Base-by-base conservation (phyloP, 2,329 filamentous ascomycete genomes). In the Cercospora sp. region DNA sequence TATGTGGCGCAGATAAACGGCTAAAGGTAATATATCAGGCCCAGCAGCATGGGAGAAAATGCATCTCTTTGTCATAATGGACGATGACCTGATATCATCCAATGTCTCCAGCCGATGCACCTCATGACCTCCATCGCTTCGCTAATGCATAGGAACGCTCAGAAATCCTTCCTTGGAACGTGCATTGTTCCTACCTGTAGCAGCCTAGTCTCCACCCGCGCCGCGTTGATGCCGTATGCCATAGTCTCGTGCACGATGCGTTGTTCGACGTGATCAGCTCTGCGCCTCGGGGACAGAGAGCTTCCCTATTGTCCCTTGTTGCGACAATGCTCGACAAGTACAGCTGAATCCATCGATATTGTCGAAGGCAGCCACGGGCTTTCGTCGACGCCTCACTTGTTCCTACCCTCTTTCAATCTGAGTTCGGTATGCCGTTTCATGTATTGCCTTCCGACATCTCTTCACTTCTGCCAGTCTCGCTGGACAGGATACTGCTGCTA, bases 401-500 rank as follows among this genome's bases (percentile, higher is more conserved):
- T n/a, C 13, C 48, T 23, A 30, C 23, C 10, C 48, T 55, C 48
- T 28, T 28, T 9, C 23, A 28, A n/a, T 30, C 26, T 16, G 48
- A 55, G 23, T 16, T 9, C 16, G 51, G 28, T 28, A 58, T 57
- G 20, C 26, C n/a, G 51, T 5, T 42, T 69, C 62, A 69, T 26
- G 64, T 69, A 16, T 45, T 53, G 30, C 53, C 23, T 12, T 55
- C 68, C 9, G 31, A 67, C 69, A 71, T 71, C 3, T 62, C 63
- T 1, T 63, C 64, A 5, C 33, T 51, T 48, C 61, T 63, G 16
- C 45, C 65, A 26, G 53, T 62, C 16, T 71, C 69, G 26, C 69
- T 71, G 20, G 67, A 67, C 4, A 33, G 65, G 30, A 71, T 31
- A 20, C 69, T 71, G 36, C 64, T 70, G 33, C 69, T 73, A 13